Evolutionary conservation across 495 filamentous ascomycete genomes (phyloP), one percentile per base, ranked within the genome.

Genomic region (Lepraria neglecta): DNA sequence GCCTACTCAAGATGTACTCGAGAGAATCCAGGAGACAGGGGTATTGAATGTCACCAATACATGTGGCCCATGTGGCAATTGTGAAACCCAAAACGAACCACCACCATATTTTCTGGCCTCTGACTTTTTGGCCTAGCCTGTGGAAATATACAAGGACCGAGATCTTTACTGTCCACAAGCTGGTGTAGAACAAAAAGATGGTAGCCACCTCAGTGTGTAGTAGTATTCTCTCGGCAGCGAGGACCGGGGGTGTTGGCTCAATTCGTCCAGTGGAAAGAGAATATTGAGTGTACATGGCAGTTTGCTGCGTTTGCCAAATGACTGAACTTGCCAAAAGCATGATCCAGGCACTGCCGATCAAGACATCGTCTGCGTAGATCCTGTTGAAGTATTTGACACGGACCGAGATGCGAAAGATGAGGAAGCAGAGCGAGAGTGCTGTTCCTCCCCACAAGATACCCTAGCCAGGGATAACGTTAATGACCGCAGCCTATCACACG

Each of bases 111-210:
- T 50, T 59, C 21, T 62, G 45, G 19, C 31, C 47, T 42, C 57
- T 60, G 27, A 70, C 54, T 19, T 64, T 66, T 11, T 50, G 60
- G 35, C 66, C 62, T 3, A 70, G 62, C 43, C 66, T 59, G 31
- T 64, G 66, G 48, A 70, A 70, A 66, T 62, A 56, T 42, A 56
- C 0, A 46, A 70, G 17, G 24, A 70, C 63, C 12, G 64, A 68
- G 21, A 67, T 59, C 28, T 70, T 70, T 40, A 70, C 50, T 44
- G 47, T 46, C 66, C 66, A 68, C 21, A 68, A 40, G 14, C 56
- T 60, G 1, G 66, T 61, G 19, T 65, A 65, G 19, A 68, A 68
- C 3, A 70, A 28, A 27, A 66, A 60, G 3, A 54, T 4, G 0
- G 9, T 17, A 6, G 30, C 28, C 10, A 54, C 11, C 4, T 33